phyloP scores from a whole-genome alignment of 2,329 filamentous ascomycete genomes.

The Penicillium sp. region DNA sequence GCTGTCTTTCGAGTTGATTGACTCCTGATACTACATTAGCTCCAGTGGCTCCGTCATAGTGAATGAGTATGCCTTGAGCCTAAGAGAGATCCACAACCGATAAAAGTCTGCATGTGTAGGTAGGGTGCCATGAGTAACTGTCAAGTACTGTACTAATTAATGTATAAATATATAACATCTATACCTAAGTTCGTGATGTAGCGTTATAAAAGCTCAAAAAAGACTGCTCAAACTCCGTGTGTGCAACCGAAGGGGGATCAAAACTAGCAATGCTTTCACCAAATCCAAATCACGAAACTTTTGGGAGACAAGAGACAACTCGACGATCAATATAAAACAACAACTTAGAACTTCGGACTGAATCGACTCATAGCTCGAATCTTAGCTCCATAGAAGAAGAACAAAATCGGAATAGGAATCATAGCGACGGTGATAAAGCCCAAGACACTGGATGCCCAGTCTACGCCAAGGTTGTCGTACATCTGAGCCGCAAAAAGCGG shows the following conservation, averaged over 20 bases:
- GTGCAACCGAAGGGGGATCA: neutral
- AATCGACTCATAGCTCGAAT: slow-evolving; percentile 38
- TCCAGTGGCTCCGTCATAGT: no score
- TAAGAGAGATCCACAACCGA: no score
- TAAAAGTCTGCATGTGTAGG: no score
- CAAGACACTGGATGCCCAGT: slow-evolving; percentile 42
- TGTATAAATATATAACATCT: slow-evolving; percentile 7
- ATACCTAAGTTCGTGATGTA: slow-evolving; percentile 7
- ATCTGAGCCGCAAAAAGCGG: slow-evolving; percentile 37
- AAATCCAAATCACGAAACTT: no score
- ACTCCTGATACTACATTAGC: no score
- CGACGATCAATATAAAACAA: no score
- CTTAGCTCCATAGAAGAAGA: slow-evolving; percentile 49
- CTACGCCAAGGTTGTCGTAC: slow-evolving; percentile 39
- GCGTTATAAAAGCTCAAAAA: neutral
- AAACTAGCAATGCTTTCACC: neutral
- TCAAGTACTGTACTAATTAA: no score
- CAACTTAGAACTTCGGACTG: slow-evolving; percentile 22
- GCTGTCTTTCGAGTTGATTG: no score
- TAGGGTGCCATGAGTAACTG: no score
- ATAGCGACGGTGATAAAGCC: slow-evolving; percentile 41
- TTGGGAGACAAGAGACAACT: no score
- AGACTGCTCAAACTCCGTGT: neutral
- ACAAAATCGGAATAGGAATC: slow-evolving; percentile 50
- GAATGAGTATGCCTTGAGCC: no score